Evolutionary conservation across 1,284 basidiomycete genomes (phyloP), one percentile per base, ranked within the genome.

Genomic region (Cutaneotrichosporon daszewskae): DNA sequence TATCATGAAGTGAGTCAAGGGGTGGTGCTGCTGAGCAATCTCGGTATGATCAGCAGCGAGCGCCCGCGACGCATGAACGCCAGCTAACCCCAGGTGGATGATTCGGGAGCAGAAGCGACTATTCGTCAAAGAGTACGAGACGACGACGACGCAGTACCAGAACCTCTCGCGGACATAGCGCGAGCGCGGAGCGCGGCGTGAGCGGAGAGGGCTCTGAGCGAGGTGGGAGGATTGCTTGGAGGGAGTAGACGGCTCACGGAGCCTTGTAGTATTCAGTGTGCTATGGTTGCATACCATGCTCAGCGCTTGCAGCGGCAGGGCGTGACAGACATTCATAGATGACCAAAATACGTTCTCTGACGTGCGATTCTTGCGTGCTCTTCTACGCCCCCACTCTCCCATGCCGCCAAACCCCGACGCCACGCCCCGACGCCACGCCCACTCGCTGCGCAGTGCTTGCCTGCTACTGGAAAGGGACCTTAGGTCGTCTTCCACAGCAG

Each of bases 401-500:
- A n/a, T n/a, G n/a, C n/a, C n/a, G n/a, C n/a, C n/a, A n/a, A n/a
- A n/a, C n/a, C n/a, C n/a, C n/a, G n/a, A n/a, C n/a, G n/a, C n/a
- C n/a, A n/a, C n/a, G n/a, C n/a, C n/a, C n/a, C n/a, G n/a, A n/a
- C n/a, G n/a, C n/a, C n/a, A n/a, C n/a, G n/a, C n/a, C n/a, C n/a
- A n/a, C n/a, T n/a, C n/a, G n/a, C n/a, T n/a, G n/a, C n/a, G n/a
- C n/a, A n/a, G n/a, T n/a, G n/a, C n/a, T n/a, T n/a, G n/a, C n/a
- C n/a, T n/a, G n/a, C n/a, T n/a, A n/a, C 25, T 26, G 25, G 25
- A 26, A 26, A 26, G 8, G 25, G 25, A 26, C 25, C 26, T 33
- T 42, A 72, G 41, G 71, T 87, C 74, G 87, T 90, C 75, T 91
- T 92, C 89, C 89, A 94, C 73, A 94, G 83, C 70, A 94, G 82